A percentile compares a stretch with the other conserved stretches of the same genome.
phyloP scores from a whole-genome alignment of 2,329 filamentous ascomycete genomes.

The Colletotrichum orchidophilum region DNA sequence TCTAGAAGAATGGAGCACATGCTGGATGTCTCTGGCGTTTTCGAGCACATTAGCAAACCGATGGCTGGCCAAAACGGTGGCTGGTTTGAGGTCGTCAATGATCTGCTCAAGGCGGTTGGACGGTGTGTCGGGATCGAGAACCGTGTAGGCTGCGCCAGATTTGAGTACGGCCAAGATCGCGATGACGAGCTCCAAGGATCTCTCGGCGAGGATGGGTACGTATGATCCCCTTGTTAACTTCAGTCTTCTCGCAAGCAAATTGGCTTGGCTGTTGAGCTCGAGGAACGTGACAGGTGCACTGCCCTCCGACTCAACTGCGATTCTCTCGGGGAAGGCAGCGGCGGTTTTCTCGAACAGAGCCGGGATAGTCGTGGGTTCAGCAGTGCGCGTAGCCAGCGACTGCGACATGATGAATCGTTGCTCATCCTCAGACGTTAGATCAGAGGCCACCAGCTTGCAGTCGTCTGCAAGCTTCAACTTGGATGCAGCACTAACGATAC shows the following conservation, averaged over 20 bases:
- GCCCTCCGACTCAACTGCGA: neutral
- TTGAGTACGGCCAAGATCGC: slow-evolving; percentile 38
- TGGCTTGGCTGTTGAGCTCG: slow-evolving; percentile 4
- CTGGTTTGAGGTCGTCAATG: slow-evolving; percentile 27
- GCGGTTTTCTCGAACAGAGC: neutral
- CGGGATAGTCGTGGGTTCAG: neutral
- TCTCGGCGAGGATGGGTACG: neutral
- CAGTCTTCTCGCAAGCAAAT: neutral
- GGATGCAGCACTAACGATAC: neutral
- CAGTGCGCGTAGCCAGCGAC: neutral
- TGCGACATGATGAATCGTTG: neutral
- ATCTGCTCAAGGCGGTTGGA: slow-evolving; percentile 33
- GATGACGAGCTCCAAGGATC: slow-evolving; percentile 30
- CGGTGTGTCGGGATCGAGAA: slow-evolving; percentile 35
- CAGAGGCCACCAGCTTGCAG: neutral
- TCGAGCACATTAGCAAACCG: neutral
- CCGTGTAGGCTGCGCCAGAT: slow-evolving; percentile 36
- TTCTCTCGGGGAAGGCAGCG: neutral
- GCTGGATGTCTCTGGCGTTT: neutral
- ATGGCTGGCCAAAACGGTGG: slow-evolving; percentile 6
- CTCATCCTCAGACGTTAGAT: neutral
- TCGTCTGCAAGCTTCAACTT: neutral
- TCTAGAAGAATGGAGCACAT: neutral
- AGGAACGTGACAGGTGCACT: neutral
- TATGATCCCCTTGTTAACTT: neutral